Evolutionary conservation across 768 basidiomycete species (phyloP), one percentile per base, ranked within the genome.

Genomic region (Russula compacta): DNA sequence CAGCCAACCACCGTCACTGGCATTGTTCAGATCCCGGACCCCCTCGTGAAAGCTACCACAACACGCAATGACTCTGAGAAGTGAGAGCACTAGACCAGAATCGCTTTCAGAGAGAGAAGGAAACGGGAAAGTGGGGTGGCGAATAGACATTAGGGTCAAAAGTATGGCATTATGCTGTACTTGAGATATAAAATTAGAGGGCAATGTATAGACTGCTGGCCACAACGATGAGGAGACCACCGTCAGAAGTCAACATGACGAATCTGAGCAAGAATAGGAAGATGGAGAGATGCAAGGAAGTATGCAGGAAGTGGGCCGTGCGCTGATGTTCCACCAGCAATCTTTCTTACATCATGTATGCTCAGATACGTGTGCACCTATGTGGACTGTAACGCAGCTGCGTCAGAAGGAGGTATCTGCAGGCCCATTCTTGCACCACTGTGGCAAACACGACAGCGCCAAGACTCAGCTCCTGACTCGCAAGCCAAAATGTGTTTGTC

Each of bases 391-490:
- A 32, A 17, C n/a, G 36, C 10, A 17, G 21, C 11, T 59, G 58
- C 3, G 51, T 47, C 1, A 47, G 52, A 12, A 32, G 36, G 15
- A 47, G 8, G 52, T 59, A 59, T 53, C 11, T 24, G 24, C 52
- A 36, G 21, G 15, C 24, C 58, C 58, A 59, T 9, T 53, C 51
- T 53, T 59, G 58, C 8, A 59, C 17, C 24, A 59, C 10, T 21
- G 58, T 53, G 2, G 51, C 58, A 14, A 53, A 39, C 12, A 59
- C 43, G 15, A 36, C 36, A 2, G 35, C 43, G 12, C 21, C 1
- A 2, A 59, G 52, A 15, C 42, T 59, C 32, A 59, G 24, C 12
- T 53, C 43, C 7, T 53, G 32, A 47, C 58, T 53, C 33, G 52
- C 24, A 5, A 47, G 53, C 58, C 51, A 59, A 32, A 53, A 33